phyloP scores from a whole-genome alignment of 1,284 basidiomycete species.

The Pascua guehoae region DNA sequence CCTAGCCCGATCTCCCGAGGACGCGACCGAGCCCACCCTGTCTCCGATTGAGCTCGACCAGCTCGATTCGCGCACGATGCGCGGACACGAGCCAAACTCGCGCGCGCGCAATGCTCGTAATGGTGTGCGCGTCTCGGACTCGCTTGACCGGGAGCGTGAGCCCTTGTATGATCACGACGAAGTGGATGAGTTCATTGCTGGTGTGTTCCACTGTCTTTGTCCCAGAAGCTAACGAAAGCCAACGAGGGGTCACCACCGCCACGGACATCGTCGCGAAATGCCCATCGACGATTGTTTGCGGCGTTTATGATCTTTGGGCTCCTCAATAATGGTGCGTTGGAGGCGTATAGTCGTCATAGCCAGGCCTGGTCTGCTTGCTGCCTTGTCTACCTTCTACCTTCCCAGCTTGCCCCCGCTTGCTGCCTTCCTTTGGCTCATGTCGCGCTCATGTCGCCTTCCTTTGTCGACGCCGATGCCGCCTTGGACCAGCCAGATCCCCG shows the following conservation, averaged over 20 bases:
- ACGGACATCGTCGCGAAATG: background rate
- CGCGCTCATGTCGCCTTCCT: too few species aligned
- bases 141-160: background rate
- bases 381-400: too few species aligned
- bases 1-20: background rate
- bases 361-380: too few species aligned
- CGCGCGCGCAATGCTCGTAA: too few species aligned
- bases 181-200: slow-evolving; percentile 1
- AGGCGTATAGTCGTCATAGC: background rate
- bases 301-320: slow-evolving; percentile 48
- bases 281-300: slow-evolving; percentile 27
- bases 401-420: too few species aligned
- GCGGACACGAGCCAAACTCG: background rate
- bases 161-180: slow-evolving; percentile 5
- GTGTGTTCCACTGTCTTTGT: background rate
- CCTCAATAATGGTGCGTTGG: slow-evolving; percentile 48
- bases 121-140: too few species aligned
- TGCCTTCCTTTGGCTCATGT: too few species aligned
- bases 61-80: slow-evolving; percentile 1
- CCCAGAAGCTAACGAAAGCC: slow-evolving; percentile 1
- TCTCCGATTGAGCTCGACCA: slow-evolving; percentile 9
- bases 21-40: background rate
- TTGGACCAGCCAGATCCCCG: too few species aligned
- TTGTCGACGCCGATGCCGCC: too few species aligned
- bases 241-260: slow-evolving; percentile 1